Evolutionary conservation across 345 rosid genomes (phyloP).

Genomic region (Gossypium raimondii): DNA sequence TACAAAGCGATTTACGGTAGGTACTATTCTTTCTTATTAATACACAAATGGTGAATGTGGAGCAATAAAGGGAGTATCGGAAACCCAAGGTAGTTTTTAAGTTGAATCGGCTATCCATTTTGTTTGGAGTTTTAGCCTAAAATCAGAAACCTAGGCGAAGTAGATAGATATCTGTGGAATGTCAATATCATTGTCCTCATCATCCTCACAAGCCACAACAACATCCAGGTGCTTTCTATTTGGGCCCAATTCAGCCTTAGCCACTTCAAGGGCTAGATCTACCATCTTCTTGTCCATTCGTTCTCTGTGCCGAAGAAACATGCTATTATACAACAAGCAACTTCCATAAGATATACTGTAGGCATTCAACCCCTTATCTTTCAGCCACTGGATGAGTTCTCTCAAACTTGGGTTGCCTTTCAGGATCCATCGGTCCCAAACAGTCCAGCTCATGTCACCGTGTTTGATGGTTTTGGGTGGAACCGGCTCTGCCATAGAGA

Average conservation of each 20-base stretch:
- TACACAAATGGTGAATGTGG: no score
- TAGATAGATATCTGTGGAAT: constrained; percentile 82
- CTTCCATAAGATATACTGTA: constrained; percentile 95
- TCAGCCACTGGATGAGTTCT: constrained; percentile 80
- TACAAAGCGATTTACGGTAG: no score
- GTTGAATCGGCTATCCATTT: background rate
- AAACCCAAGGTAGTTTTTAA: background rate
- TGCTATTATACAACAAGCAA: constrained; percentile 73
- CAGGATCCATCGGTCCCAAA: constrained; percentile 94
- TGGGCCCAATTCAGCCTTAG: constrained; percentile 67
- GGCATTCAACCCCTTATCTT: constrained; percentile 69
- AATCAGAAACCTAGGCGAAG: constrained; percentile 32
- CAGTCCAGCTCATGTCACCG: constrained; percentile 88
- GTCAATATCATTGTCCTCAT: constrained; percentile 76
- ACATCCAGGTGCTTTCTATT: constrained; percentile 74
- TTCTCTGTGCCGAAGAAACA: constrained; percentile 80
- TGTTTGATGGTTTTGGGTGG: constrained; percentile 86
- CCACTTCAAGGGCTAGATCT: constrained; percentile 82
- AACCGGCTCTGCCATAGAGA: constrained; percentile 96
- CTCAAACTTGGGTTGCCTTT: constrained; percentile 64
- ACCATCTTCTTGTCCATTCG: constrained; percentile 76
- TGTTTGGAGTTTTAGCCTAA: background rate
- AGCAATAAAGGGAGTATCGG: background rate
- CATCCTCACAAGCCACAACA: constrained; percentile 91
- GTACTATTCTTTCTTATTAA: no score